Evolutionary conservation across 2,329 filamentous ascomycete species (phyloP).

Genomic region (Venturia effusa): DNA sequence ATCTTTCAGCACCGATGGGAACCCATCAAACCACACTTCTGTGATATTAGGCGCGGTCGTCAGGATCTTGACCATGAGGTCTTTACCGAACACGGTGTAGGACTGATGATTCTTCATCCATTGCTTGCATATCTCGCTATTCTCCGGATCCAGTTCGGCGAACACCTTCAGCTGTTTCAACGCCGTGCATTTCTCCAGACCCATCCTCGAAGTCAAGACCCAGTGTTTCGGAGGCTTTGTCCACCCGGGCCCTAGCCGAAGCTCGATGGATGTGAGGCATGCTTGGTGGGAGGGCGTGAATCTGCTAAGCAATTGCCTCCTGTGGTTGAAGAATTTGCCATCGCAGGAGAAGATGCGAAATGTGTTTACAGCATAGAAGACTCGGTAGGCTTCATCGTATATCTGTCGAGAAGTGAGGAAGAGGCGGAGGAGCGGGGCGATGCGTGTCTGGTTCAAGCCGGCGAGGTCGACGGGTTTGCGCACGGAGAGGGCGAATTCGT

Average conservation of each 20-base stretch:
- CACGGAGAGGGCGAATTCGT: slow-evolving; percentile 12
- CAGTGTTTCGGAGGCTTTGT: slow-evolving; percentile 58
- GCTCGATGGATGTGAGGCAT: slow-evolving; percentile 52
- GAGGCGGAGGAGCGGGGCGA: slow-evolving; percentile 26
- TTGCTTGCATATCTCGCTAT: slow-evolving; percentile 57
- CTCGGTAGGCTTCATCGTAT: slow-evolving; percentile 39
- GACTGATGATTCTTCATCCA: slow-evolving; percentile 50
- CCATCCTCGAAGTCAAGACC: slow-evolving; percentile 55
- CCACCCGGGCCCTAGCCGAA: slow-evolving; percentile 65
- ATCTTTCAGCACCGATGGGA: slow-evolving; percentile 51
- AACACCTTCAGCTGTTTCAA: slow-evolving; percentile 54
- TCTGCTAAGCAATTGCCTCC: slow-evolving; percentile 58
- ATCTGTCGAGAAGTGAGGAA: slow-evolving; percentile 32
- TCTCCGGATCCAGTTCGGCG: slow-evolving; percentile 60
- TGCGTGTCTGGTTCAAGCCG: slow-evolving; percentile 1
- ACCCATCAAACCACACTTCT: slow-evolving; percentile 60
- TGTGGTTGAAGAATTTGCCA: slow-evolving; percentile 54
- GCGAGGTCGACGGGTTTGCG: slow-evolving; percentile 14
- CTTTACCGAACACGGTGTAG: slow-evolving; percentile 56
- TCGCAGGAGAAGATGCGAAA: slow-evolving; percentile 44
- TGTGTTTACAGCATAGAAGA: slow-evolving; percentile 41
- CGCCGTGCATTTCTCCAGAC: slow-evolving; percentile 50
- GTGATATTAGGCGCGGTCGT: slow-evolving; percentile 44
- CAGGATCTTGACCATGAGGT: slow-evolving; percentile 47
- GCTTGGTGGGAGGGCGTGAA: slow-evolving; percentile 50